Evolutionary conservation across 768 basidiomycete genomes (phyloP).

Genomic region (Gyrodon lividus): DNA sequence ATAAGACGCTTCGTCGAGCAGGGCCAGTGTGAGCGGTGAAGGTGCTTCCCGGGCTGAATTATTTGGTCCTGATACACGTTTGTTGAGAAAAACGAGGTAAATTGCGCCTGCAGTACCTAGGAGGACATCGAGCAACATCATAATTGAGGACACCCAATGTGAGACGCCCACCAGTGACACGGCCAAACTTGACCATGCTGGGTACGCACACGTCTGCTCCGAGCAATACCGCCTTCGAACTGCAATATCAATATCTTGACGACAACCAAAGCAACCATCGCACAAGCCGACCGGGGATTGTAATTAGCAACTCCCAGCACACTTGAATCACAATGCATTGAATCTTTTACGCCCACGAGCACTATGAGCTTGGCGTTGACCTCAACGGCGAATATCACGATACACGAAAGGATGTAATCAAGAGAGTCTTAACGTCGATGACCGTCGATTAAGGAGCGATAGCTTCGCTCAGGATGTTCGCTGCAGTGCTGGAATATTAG

Average conservation of each 20-base stretch:
- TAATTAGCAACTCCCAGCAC: too few relatives aligned
- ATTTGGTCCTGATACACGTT: neutral
- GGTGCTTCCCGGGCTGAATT: neutral
- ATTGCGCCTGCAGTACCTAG: neutral
- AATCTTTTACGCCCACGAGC: constrained; percentile 34
- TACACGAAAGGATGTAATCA: constrained; percentile 97
- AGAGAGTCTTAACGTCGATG: constrained; percentile 96
- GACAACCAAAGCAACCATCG: too few relatives aligned
- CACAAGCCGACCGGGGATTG: too few relatives aligned
- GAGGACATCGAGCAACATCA: neutral
- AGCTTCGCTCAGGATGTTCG: neutral
- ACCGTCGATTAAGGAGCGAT: constrained; percentile 92
- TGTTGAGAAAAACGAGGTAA: neutral
- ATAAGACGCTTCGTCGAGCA: neutral
- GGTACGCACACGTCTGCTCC: too few relatives aligned
- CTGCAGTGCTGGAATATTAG: constrained; percentile 7
- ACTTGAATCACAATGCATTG: too few relatives aligned
- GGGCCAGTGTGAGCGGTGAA: neutral
- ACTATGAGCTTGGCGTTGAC: constrained; percentile 92
- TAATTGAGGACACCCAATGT: too few relatives aligned
- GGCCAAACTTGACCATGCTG: too few relatives aligned
- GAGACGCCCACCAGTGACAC: too few relatives aligned
- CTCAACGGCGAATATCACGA: constrained; percentile 96
- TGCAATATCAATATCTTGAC: too few relatives aligned
- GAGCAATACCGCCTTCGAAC: too few relatives aligned